Percentiles rank a stretch among this genome's conserved stretches.
phyloP scores from a whole-genome alignment of 257 asterid genomes.

The Penstemon davidsonii region DNA sequence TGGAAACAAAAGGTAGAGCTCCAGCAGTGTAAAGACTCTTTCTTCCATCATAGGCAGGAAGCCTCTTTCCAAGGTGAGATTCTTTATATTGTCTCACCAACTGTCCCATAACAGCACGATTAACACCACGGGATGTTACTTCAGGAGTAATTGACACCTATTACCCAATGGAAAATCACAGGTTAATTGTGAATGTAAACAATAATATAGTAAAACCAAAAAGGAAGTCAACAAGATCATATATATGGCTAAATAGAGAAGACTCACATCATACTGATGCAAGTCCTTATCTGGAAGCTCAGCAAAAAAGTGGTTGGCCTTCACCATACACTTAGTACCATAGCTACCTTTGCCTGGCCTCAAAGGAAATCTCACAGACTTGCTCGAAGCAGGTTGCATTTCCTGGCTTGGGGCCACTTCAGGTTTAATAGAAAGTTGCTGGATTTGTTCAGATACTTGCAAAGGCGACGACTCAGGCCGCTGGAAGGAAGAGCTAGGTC shows the following conservation, averaged over 20 bases:
- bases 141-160: constrained; percentile 88
- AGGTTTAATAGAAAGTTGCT: constrained; percentile 50
- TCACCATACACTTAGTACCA: constrained; percentile 74
- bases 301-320: constrained; percentile 91
- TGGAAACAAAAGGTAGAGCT: constrained; percentile 71
- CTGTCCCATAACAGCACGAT: constrained; percentile 90
- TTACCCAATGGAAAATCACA: constrained; percentile 8
- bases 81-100: constrained; percentile 64
- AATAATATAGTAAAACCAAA: background rate
- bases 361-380: constrained; percentile 73
- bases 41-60: constrained; percentile 98
- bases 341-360: constrained; percentile 85
- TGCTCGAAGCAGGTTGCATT: constrained; percentile 78
- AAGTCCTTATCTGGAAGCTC: constrained; percentile 91
- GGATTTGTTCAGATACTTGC: constrained; percentile 43
- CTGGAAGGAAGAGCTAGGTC: constrained; percentile 57
- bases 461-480: constrained; percentile 42
- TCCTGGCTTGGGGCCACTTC: constrained; percentile 50
- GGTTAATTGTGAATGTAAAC: constrained; percentile 4
- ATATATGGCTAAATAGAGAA: background rate
- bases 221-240: background rate
- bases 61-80: constrained; percentile 81
- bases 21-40: constrained; percentile 97
- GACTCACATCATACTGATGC: constrained; percentile 89
- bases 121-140: constrained; percentile 75